Conservation (phyloP, 805 yeast genomes). For the Starmerella potacharoeniae region DNA sequence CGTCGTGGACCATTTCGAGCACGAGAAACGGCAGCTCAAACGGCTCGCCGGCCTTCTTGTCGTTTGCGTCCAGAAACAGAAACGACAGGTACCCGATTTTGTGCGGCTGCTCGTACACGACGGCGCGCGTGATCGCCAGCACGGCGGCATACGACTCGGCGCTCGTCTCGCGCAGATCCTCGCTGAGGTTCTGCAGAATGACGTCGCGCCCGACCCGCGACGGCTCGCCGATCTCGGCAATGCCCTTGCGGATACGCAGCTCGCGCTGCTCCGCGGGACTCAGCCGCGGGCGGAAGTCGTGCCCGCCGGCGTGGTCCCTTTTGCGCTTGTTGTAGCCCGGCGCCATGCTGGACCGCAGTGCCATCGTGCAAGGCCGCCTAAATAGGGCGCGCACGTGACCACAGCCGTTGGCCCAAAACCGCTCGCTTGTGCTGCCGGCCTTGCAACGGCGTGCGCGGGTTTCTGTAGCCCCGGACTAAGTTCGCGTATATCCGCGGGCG, state of each 20-base stretch:
- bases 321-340: conserved; percentile 12
- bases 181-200: conserved; percentile 26
- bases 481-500: too few relatives aligned
- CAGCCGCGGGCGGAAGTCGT: conserved; percentile 14
- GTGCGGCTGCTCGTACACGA: conserved; percentile 81
- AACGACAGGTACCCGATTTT: conserved; percentile 65
- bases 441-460: too few relatives aligned
- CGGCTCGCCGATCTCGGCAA: conserved; percentile 52
- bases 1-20: conserved; percentile 55
- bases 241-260: conserved; percentile 29
- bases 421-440: too few relatives aligned
- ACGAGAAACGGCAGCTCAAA: conserved; percentile 55
- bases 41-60: background rate
- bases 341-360: background rate
- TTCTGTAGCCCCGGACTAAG: too few relatives aligned
- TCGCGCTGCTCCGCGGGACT: conserved; percentile 15
- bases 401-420: too few relatives aligned
- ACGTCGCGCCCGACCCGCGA: conserved; percentile 24
- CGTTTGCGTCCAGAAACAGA: conserved; percentile 31
- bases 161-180: conserved; percentile 38
- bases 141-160: conserved; percentile 53
- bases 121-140: conserved; percentile 53
- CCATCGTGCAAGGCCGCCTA: too few relatives aligned
- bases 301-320: conserved; percentile 10
- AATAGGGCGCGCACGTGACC: too few relatives aligned